Conservation (phyloP, 129 eudicot genomes). For the Chrysanthemum lavandulifolium region DNA sequence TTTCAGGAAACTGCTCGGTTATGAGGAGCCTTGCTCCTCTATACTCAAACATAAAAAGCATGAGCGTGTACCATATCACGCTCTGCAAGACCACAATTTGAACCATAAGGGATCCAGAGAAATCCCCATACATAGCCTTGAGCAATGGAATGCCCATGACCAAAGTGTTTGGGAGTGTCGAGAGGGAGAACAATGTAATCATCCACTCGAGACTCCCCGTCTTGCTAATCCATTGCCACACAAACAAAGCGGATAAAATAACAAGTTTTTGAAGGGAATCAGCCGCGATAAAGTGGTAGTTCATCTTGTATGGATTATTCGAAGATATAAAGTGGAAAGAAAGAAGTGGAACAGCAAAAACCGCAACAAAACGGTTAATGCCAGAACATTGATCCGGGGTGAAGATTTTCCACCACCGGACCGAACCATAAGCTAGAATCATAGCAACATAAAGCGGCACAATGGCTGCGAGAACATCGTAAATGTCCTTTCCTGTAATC, state of each 20-base stretch:
- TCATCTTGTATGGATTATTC: slow-evolving; percentile 73
- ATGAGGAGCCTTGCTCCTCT: slow-evolving; percentile 82
- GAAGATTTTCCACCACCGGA: slow-evolving; percentile 95
- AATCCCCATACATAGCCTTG: slow-evolving; percentile 92
- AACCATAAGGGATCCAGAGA: slow-evolving; percentile 82
- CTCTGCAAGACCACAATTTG: slow-evolving; percentile 93
- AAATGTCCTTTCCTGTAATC: slow-evolving; percentile 90
- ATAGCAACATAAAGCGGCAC: slow-evolving; percentile 88
- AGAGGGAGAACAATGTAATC: slow-evolving; percentile 87
- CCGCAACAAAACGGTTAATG: slow-evolving; percentile 91
- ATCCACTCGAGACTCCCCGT: slow-evolving; percentile 81
- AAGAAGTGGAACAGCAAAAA: slow-evolving; percentile 87
- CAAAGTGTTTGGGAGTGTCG: slow-evolving; percentile 87
- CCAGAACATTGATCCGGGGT: slow-evolving; percentile 99
- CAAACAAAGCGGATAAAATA: slow-evolving; percentile 55
- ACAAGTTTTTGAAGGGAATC: slow-evolving; percentile 84
- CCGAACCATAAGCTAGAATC: slow-evolving; percentile 92
- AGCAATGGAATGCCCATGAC: slow-evolving; percentile 95
- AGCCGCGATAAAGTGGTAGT: slow-evolving; percentile 87
- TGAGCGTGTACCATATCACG: slow-evolving; percentile 89
- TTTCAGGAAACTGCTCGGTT: slow-evolving; percentile 84
- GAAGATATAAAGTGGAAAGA: slow-evolving; percentile 95
- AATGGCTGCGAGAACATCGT: slow-evolving; percentile 87
- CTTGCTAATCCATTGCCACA: slow-evolving; percentile 72
- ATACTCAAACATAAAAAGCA: slow-evolving; percentile 85